Base-by-base conservation (phyloP, 805 yeast species). In the Wickerhamiella spandovensis region DNA sequence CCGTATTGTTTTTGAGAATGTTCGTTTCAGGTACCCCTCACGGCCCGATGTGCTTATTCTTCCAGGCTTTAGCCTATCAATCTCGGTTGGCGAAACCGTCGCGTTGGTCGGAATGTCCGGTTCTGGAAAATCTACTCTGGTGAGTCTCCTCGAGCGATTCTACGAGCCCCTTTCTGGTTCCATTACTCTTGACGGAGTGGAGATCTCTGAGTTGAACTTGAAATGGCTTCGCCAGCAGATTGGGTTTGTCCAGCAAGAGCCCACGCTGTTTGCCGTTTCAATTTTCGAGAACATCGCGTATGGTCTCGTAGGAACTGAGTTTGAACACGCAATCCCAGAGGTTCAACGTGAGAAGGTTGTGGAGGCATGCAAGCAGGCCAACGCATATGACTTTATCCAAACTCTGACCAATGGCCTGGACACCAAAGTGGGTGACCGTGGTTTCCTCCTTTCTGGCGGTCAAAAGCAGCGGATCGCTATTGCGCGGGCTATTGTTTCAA, bases 61-160 rank as follows among this genome's bases (percentile, higher is more conserved):
- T 57, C 74, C 76, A 22, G 80, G 88, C 64, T 87, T 88, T 39
- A 69, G 78, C 5, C 84, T 90, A 58, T 76, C 78, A 2, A 81
- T 90, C 30, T 88, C 90, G 10, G 87, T 95, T 2, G 97, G 97
- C 7, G 68, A 81, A 59, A 88, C 87, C 56, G 94, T 89, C 28
- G 97, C 97, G 10, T 77, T 90, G 56, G 97, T 90, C 15, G 97
- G 97, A 1, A 94, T 95, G 5, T 84, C 95, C 1, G 97, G 97
- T 2, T 81, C 90, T 57, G 97, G 97, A 37, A 90, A 90, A 68
- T 87, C 96, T 0, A 90, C 97, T 0, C 77, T 90, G 41, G 71
- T 90, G 56, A 79, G 89, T 60, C 67, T 90, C 25, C 81, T 87
- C 0, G 94, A 88, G 69, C 72, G 97, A 55, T 90, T 90, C 64